Conservation (phyloP, 257 asterid species). For the Coffea eugenioides region DNA sequence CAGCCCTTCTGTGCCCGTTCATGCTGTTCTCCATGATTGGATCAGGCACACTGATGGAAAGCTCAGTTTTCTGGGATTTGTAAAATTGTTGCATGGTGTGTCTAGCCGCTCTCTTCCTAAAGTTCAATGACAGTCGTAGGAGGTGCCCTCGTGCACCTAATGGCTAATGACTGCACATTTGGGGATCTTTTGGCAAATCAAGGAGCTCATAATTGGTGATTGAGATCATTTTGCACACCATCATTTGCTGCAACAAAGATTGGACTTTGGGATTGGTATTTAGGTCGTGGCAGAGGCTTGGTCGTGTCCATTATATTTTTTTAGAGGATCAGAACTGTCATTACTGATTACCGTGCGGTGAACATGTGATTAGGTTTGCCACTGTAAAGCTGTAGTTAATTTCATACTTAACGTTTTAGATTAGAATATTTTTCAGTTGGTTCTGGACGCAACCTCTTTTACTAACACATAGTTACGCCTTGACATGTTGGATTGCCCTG, state of each 20-base stretch:
- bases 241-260: neutral
- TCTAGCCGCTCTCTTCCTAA: conserved; percentile 69
- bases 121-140: conserved; percentile 41
- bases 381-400: conserved; percentile 42
- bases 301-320: neutral
- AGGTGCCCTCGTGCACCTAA: conserved; percentile 8
- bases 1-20: conserved; percentile 76
- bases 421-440: conserved; percentile 29
- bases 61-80: conserved; percentile 83
- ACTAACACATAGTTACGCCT: conserved; percentile 30
- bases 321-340: conserved; percentile 6
- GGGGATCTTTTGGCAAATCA: conserved; percentile 10
- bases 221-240: conserved; percentile 5
- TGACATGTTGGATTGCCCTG: conserved; percentile 28
- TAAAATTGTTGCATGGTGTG: conserved; percentile 71
- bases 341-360: neutral
- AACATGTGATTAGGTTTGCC: conserved; percentile 20
- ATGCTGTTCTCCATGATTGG: conserved; percentile 90
- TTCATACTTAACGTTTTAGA: conserved; percentile 26
- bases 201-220: conserved; percentile 6
- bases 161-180: neutral
- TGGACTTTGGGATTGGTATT: conserved; percentile 9
- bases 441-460: conserved; percentile 21
- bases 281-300: neutral
- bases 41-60: conserved; percentile 81